phyloP scores from a whole-genome alignment of 345 rosid genomes.

The Rhodomyrtus tomentosa region DNA sequence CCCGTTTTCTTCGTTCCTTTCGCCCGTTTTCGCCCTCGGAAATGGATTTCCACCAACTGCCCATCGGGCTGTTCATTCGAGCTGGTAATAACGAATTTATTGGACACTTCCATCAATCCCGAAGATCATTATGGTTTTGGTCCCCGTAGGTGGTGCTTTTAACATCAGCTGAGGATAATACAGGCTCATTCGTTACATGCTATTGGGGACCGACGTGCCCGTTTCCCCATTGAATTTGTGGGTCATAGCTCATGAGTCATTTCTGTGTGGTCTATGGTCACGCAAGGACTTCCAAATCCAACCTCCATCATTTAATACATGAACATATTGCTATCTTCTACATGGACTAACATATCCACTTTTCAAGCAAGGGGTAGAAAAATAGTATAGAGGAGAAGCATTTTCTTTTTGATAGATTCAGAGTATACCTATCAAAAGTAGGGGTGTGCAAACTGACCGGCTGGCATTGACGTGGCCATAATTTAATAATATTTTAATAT shows the following conservation, averaged over 20 bases:
- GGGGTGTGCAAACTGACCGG: too few relatives aligned
- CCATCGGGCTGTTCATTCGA: background rate
- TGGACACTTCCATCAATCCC: background rate
- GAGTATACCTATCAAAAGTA: background rate
- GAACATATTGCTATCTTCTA: background rate
- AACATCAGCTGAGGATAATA: background rate
- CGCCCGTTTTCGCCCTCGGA: background rate
- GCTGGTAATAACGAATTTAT: background rate
- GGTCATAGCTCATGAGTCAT: background rate
- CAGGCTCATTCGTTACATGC: background rate
- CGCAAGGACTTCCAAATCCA: background rate
- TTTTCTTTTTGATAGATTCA: background rate
- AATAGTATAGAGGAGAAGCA: background rate
- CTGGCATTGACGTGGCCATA: too few relatives aligned
- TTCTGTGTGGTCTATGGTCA: background rate
- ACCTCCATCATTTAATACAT: background rate
- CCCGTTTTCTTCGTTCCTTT: background rate
- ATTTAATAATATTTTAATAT: too few relatives aligned
- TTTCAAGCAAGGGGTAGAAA: background rate
- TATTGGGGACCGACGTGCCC: background rate
- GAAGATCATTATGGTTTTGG: background rate
- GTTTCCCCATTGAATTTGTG: background rate
- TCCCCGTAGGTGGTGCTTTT: background rate
- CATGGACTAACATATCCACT: background rate
- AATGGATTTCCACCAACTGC: background rate